These are phyloP conservation scores for Cryptosporidium baileyi DNA, from an alignment of 169 alveolate genomes.

Conservation along the genomic window DNA sequence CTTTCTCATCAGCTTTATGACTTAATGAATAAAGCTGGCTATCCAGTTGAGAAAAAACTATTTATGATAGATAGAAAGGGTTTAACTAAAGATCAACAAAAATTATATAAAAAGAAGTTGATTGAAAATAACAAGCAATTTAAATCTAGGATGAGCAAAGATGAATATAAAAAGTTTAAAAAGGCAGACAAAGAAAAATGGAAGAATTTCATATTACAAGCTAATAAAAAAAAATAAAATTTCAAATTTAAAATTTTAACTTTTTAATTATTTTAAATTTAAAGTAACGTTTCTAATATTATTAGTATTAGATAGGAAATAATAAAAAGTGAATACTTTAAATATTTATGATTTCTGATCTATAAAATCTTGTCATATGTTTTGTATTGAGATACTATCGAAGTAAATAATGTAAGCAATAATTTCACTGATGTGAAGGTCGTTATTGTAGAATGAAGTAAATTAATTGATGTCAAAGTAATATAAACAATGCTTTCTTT, in stretches of 20 bases:
- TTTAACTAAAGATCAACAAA: constrained; percentile 43
- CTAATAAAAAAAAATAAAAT: not conserved
- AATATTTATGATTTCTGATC: not conserved
- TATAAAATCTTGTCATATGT: constrained; percentile 17
- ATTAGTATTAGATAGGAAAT: not conserved
- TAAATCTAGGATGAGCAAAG: constrained; percentile 1
- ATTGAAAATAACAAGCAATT: not conserved
- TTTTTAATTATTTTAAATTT: not conserved
- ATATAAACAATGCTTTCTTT: constrained; percentile 17
- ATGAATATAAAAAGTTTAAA: not conserved
- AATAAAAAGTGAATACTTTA: no score
- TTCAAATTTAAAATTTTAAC: not conserved
- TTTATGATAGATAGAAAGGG: constrained; percentile 65
- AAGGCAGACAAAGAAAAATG: constrained; percentile 13
- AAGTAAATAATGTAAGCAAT: constrained; percentile 17
- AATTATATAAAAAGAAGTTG: constrained; percentile 26
- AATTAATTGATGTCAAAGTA: constrained; percentile 23
- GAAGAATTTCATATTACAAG: not conserved
- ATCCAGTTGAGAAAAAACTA: constrained; percentile 19
- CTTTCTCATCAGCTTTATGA: constrained; percentile 4
- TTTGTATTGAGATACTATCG: constrained; percentile 49
- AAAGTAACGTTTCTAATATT: not conserved
- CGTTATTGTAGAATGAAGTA: constrained; percentile 44
- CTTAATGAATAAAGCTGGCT: constrained; percentile 54
- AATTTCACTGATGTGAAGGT: constrained; percentile 43